Base-by-base conservation (phyloP, 139 green algal genomes). In the Ulvella scutata region DNA sequence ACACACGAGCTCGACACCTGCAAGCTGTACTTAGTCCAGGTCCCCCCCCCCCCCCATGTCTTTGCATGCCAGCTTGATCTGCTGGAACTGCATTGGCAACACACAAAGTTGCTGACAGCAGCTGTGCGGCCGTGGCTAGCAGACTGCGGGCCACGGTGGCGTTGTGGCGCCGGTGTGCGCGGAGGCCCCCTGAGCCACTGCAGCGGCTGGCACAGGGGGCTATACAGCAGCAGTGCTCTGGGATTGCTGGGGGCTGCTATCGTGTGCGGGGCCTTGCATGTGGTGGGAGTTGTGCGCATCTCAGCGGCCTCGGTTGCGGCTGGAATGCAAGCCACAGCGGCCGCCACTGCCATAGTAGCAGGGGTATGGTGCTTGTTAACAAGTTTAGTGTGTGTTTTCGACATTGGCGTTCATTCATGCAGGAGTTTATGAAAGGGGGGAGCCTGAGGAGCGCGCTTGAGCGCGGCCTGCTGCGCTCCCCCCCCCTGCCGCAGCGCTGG, bases 371-470 rank as follows among this genome's bases (percentile, higher is more conserved):
- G 40, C 20, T n/a, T 26, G 51, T n/a, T n/a, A n/a, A n/a, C n/a
- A n/a, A n/a, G n/a, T n/a, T n/a, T n/a, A n/a, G n/a, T n/a, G n/a
- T n/a, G n/a, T n/a, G n/a, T n/a, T n/a, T n/a, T n/a, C n/a, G n/a
- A n/a, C n/a, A n/a, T n/a, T n/a, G n/a, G n/a, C n/a, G n/a, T n/a
- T n/a, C n/a, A 29, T 23, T 26, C n/a, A n/a, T 67, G 20, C 51
- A 67, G 51, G 51, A 67, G 51, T 67, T 67, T 26, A 36, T n/a
- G n/a, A 67, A 67, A n/a, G 51, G 51, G 51, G 51, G 51, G n/a
- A 67, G 51, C 51, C 51, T 67, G 2, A n/a, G 51, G n/a, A 67
- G n/a, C 9, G 51, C 51, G 9, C 31, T 67, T 26, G 10, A n/a
- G 13, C 51, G 51, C 51, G 51, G 51, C 51, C 33, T 36, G n/a